A percentile compares a stretch with the other conserved stretches of the same genome.
phyloP scores from a whole-genome alignment of 805 yeast genomes.

The Candida michaelii region DNA sequence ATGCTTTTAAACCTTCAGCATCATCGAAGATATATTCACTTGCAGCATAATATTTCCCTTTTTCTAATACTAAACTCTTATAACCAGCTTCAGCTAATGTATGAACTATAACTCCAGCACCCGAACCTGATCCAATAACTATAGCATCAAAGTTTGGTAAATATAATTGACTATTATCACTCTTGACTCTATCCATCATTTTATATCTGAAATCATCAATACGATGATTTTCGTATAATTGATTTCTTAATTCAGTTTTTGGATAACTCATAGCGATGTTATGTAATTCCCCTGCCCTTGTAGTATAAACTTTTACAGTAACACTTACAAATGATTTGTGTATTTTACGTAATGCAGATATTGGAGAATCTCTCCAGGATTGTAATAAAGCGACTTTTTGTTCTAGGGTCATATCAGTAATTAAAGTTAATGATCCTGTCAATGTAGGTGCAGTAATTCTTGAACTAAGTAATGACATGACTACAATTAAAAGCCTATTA shows the following conservation, averaged over 20 bases:
- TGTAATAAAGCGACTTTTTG: constrained; percentile 34
- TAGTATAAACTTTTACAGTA: constrained; percentile 24
- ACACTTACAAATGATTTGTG: constrained; percentile 29
- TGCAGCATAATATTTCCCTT: constrained; percentile 44
- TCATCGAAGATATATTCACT: constrained; percentile 39
- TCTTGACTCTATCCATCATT: constrained; percentile 30
- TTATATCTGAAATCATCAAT: constrained; percentile 27
- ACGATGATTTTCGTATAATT: constrained; percentile 26
- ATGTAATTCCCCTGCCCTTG: constrained; percentile 32
- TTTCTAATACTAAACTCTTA: constrained; percentile 48
- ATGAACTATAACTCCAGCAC: constrained; percentile 54
- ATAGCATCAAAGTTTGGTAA: constrained; percentile 44
- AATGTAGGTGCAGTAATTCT: constrained; percentile 31
- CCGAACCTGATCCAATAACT: constrained; percentile 53
- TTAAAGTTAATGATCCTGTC: constrained; percentile 33
- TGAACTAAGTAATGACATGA: constrained; percentile 28
- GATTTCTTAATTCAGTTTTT: constrained; percentile 27
- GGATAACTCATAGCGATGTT: constrained; percentile 41
- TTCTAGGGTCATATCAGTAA: constrained; percentile 34
- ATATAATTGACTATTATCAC: constrained; percentile 29
- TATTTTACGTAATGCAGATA: constrained; percentile 34
- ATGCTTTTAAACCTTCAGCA: constrained; percentile 28
- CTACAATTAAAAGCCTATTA: constrained; percentile 22
- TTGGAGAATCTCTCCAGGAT: constrained; percentile 43
- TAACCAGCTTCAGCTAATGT: constrained; percentile 44